Evolutionary conservation across 352 stramenopile genomes (phyloP).

Genomic region (Albugo candida): DNA sequence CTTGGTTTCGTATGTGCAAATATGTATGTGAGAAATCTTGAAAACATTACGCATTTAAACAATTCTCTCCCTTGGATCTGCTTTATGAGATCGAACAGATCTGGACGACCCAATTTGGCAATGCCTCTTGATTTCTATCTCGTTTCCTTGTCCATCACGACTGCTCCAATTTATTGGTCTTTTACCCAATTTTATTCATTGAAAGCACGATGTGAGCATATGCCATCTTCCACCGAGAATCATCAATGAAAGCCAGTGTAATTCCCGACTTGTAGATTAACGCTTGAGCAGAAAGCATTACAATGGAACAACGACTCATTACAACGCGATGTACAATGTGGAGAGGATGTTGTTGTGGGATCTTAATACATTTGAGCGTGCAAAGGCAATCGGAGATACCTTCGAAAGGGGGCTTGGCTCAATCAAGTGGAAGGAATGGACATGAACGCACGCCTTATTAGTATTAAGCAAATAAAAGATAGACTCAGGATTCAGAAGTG

Average conservation of each 20-base stretch:
- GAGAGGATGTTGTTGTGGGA: not conserved
- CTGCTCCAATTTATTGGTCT: conserved; percentile 27
- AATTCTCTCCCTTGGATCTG: conserved; percentile 19
- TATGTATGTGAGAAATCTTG: conserved; percentile 36
- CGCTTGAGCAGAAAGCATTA: too few species aligned
- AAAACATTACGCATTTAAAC: conserved; percentile 18
- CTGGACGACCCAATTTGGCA: conserved; percentile 22
- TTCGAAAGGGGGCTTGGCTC: too few species aligned
- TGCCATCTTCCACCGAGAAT: conserved; percentile 22
- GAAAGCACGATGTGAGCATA: not conserved
- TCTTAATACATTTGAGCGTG: conserved; percentile 6
- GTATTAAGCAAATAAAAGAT: conserved; percentile 78
- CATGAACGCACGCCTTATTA: conserved; percentile 41
- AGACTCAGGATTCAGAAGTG: conserved; percentile 75
- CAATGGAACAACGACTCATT: too few species aligned
- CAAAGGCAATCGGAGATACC: too few species aligned
- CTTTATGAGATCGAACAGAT: conserved; percentile 15
- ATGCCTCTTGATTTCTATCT: conserved; percentile 42
- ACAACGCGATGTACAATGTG: not conserved
- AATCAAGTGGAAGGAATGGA: conserved; percentile 1
- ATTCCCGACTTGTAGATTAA: not conserved
- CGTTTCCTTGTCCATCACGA: conserved; percentile 22
- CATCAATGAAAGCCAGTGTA: not conserved
- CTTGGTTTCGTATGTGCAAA: conserved; percentile 51
- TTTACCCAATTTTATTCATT: conserved; percentile 15